Evolutionary conservation across 208 protist species (phyloP).

Genomic region (Trypanosoma platydactyli): DNA sequence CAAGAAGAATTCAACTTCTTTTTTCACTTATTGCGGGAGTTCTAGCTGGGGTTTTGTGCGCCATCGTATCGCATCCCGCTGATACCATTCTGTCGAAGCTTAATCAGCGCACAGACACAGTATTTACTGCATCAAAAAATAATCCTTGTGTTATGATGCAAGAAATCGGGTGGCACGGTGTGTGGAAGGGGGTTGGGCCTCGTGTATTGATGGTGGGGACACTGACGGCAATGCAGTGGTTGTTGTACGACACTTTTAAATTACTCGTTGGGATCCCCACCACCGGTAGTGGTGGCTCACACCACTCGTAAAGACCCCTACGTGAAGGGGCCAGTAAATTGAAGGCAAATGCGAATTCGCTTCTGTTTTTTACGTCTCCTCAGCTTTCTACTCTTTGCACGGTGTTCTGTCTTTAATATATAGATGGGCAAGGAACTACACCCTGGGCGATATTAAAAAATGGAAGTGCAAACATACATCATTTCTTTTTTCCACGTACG

Average conservation of each 20-base stretch:
- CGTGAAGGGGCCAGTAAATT: too few relatives aligned
- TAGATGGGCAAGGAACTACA: too few relatives aligned
- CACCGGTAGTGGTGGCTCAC: constrained; percentile 26
- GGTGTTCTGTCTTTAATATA: too few relatives aligned
- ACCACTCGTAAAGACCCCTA: too few relatives aligned
- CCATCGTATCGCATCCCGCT: constrained; percentile 94
- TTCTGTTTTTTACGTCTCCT: too few relatives aligned
- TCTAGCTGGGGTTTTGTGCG: constrained; percentile 90
- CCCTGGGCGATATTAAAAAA: too few relatives aligned
- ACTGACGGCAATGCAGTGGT: constrained; percentile 95
- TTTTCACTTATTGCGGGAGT: constrained; percentile 79
- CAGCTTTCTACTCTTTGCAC: too few relatives aligned
- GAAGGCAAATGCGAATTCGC: too few relatives aligned
- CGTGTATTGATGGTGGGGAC: constrained; percentile 93
- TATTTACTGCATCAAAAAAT: constrained; percentile 3
- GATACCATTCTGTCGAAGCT: constrained; percentile 95
- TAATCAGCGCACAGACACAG: constrained; percentile 42
- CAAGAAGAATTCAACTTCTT: constrained; percentile 32
- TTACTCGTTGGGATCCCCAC: constrained; percentile 60
- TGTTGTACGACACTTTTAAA: constrained; percentile 92
- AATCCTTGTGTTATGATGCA: constrained; percentile 25
- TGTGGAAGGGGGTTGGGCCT: constrained; percentile 85
- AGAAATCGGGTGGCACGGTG: constrained; percentile 41
- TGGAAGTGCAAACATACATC: too few relatives aligned
- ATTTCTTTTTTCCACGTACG: too few relatives aligned